Percentiles rank a stretch among this genome's conserved stretches.
Evolutionary conservation across 768 basidiomycete genomes (phyloP).

Genomic region (Pleurotus cornucopiae): DNA sequence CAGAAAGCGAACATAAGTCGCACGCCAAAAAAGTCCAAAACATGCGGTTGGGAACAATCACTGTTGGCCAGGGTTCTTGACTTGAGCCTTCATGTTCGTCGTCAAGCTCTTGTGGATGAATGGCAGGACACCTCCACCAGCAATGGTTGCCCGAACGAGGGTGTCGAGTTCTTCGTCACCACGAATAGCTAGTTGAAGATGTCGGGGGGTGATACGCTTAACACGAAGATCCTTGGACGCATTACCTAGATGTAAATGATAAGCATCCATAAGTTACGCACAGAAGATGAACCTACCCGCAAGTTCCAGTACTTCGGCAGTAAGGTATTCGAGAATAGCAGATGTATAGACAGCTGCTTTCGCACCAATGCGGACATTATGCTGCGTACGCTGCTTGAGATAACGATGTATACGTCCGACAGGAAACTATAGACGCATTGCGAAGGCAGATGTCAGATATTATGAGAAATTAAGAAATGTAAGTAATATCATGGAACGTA

Average conservation of each 20-base stretch:
- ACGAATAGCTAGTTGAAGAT: constrained; percentile 92
- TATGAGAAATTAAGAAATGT: neutral
- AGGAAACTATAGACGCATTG: constrained; percentile 62
- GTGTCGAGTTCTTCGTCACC: constrained; percentile 98
- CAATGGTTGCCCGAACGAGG: constrained; percentile 91
- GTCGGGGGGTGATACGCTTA: constrained; percentile 95
- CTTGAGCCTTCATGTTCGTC: constrained; percentile 37
- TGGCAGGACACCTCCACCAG: constrained; percentile 82
- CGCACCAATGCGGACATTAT: constrained; percentile 95
- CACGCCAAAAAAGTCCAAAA: neutral
- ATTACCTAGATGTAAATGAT: constrained; percentile 55
- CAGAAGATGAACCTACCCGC: constrained; percentile 51
- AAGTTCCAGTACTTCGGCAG: constrained; percentile 93
- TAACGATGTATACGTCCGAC: constrained; percentile 98
- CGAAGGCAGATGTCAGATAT: neutral
- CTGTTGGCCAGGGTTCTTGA: constrained; percentile 40
- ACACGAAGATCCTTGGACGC: constrained; percentile 97
- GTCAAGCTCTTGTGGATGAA: constrained; percentile 88
- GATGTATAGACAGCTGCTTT: constrained; percentile 97
- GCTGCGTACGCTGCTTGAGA: constrained; percentile 86
- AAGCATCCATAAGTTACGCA: constrained; percentile 20
- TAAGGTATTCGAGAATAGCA: constrained; percentile 93
- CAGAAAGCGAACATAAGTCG: neutral
- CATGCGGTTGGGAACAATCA: neutral
- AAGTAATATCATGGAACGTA: constrained; percentile 22